phyloP scores from a whole-genome alignment of 805 yeast genomes.

The Sungouiozyma intestinalis region DNA sequence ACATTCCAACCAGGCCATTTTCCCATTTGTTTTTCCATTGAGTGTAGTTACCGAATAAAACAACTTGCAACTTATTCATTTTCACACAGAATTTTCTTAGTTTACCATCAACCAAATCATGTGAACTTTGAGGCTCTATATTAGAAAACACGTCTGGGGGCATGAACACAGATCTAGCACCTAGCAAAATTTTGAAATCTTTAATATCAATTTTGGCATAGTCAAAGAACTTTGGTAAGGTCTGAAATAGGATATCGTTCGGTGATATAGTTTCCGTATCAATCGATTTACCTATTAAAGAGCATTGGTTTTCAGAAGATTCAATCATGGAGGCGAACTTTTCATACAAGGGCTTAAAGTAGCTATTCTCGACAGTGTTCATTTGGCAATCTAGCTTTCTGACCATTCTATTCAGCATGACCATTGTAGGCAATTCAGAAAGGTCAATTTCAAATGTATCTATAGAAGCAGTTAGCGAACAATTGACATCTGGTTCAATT shows the following conservation, averaged over 20 bases:
- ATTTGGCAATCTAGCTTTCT: conserved; percentile 20
- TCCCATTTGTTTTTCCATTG: conserved; percentile 20
- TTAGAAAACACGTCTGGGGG: conserved; percentile 31
- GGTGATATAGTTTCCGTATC: conserved; percentile 5
- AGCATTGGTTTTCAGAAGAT: conserved; percentile 12
- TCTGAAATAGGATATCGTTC: conserved; percentile 14
- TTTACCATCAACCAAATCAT: conserved; percentile 33
- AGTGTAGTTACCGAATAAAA: conserved; percentile 18
- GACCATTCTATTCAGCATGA: conserved; percentile 17
- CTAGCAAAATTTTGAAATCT: conserved; percentile 24
- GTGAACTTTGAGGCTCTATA: conserved; percentile 27
- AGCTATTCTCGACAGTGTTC: conserved; percentile 19
- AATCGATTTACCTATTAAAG: conserved; percentile 6
- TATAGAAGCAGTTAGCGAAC: conserved; percentile 13
- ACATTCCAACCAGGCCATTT: conserved; percentile 13
- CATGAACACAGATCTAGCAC: conserved; percentile 36
- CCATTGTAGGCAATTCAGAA: conserved; percentile 23
- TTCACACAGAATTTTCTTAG: conserved; percentile 27
- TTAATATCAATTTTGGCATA: conserved; percentile 16
- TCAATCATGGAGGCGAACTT: conserved; percentile 18
- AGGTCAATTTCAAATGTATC: conserved; percentile 19
- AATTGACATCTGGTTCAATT: conserved; percentile 15
- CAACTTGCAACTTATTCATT: conserved; percentile 19
- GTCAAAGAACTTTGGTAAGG: conserved; percentile 30
- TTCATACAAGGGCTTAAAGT: conserved; percentile 21